Percentiles rank a stretch among this genome's conserved stretches.
These are phyloP conservation scores for Acanthamoeba triangularis DNA, from an alignment of 208 protist species.

Conservation along the genomic window DNA sequence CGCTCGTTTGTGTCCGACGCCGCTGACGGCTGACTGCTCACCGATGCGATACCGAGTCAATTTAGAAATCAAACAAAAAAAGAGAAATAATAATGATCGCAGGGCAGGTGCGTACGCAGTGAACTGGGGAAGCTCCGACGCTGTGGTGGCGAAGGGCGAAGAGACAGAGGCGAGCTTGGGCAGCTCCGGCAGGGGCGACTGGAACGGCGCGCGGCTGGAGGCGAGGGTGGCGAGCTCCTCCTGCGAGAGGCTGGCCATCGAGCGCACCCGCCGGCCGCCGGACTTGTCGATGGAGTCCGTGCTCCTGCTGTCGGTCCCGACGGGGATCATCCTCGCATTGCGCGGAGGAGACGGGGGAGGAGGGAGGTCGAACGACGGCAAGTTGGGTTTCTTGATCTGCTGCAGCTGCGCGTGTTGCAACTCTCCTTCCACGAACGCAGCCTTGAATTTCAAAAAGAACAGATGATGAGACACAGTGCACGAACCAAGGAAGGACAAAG, in stretches of 20 bases:
- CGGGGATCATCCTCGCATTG: not conserved
- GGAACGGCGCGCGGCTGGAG: not conserved
- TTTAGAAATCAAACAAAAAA: no score
- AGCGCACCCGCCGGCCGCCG: not conserved
- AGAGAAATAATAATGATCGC: not conserved
- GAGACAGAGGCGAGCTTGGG: not conserved
- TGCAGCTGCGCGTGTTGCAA: not conserved
- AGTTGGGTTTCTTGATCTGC: conserved; percentile 49
- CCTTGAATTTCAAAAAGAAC: not conserved
- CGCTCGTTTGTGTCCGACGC: not conserved
- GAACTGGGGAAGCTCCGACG: conserved; percentile 1
- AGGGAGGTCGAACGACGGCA: conserved; percentile 56
- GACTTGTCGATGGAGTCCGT: not conserved
- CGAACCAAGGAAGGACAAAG: not conserved
- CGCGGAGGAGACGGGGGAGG: conserved; percentile 45
- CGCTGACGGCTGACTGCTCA: not conserved
- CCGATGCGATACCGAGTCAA: no score
- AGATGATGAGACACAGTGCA: not conserved
- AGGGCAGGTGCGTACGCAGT: not conserved
- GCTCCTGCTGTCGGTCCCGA: not conserved
- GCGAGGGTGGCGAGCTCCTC: not conserved
- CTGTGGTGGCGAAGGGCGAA: not conserved
- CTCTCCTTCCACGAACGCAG: conserved; percentile 11
- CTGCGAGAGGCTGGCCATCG: not conserved
- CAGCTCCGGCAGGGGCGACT: not conserved